Base-by-base conservation (phyloP, 257 asterid genomes). In the Datura wrightii region DNA sequence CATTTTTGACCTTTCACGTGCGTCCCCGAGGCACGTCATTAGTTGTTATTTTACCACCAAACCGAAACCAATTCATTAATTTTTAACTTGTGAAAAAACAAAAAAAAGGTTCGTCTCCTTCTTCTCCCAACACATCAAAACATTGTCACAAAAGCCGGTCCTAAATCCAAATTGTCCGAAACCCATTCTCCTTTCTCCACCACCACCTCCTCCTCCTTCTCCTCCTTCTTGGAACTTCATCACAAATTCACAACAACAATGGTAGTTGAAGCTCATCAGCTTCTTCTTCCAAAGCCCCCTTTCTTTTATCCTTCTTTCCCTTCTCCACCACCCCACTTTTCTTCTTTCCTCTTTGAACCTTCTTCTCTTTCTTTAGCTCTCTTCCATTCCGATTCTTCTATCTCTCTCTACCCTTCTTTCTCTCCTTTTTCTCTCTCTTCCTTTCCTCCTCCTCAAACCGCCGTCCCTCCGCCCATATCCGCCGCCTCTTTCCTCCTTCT, bases 371-470 rank as follows among this genome's bases (percentile, higher is more conserved):
- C 97, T n/a, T 80, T 94, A 3, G 96, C 98, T 83, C 93, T 94
- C 67, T 91, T 86, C 59, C 97, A 93, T 76, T 88, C 93, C 85
- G 96, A 95, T 85, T 85, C 98, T 36, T 94, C 98, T 15, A 90
- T 91, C 90, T 90, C 97, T 46, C 93, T 92, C 82, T 92, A 91
- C 90, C 85, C 95, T 10, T 87, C 92, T 36, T 82, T 89, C 39
- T 83, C 93, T 6, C 91, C 79, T 34, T 83, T 71, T 18, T 70
- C 87, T 5, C 53, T 79, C 80, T 53, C 84, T 58, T 60, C 86
- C 37, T 78, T 87, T 63, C 86, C 92, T 53, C 90, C 94, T 4
- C 87, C 92, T 5, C 85, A 89, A 4, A 52, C 67, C 46, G 46
- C 79, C 78, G 50, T 89, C 86, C 83, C 88, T 52, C 58, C 92